Percentiles rank a stretch among this genome's conserved stretches.
Conservation (phyloP, 2,329 filamentous ascomycete genomes). For the Basipetospora sp. region DNA sequence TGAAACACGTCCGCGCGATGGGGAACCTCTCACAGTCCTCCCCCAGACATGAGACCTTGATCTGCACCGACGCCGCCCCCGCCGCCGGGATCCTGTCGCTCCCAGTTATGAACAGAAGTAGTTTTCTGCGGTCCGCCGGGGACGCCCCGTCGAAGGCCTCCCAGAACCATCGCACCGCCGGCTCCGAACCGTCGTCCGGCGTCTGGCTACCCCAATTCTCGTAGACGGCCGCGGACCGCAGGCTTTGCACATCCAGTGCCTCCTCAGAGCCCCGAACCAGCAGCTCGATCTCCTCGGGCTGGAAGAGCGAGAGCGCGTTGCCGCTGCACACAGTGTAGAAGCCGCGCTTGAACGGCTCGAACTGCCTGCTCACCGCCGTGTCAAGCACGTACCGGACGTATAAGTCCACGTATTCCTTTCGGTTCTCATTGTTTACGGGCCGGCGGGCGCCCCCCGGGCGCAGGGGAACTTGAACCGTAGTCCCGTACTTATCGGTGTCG, state of each 20-base stretch:
- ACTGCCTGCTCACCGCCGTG: constrained; percentile 62
- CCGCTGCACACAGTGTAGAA: constrained; percentile 87
- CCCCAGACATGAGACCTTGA: constrained; percentile 62
- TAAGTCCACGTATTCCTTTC: constrained; percentile 71
- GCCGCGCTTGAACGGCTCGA: constrained; percentile 83
- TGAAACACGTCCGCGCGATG: constrained; percentile 83
- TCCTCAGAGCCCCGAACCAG: constrained; percentile 77
- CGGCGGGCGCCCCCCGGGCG: constrained; percentile 58
- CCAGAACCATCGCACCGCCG: constrained; percentile 78
- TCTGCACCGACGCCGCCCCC: constrained; percentile 63
- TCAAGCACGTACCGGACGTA: constrained; percentile 74
- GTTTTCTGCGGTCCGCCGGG: constrained; percentile 56
- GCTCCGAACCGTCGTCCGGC: constrained; percentile 38
- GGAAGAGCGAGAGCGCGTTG: constrained; percentile 74
- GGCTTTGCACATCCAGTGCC: constrained; percentile 58
- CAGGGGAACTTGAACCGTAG: constrained; percentile 50
- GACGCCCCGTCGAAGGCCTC: constrained; percentile 54
- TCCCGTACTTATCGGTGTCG: constrained; percentile 63
- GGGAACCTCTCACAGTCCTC: constrained; percentile 63
- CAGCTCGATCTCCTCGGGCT: constrained; percentile 82
- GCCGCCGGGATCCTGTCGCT: constrained; percentile 83
- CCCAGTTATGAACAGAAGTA: constrained; percentile 77
- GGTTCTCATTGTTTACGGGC: constrained; percentile 70
- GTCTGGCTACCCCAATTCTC: constrained; percentile 57
- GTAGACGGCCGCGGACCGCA: constrained; percentile 65